These are phyloP conservation scores for Astrocystis sublimbata DNA, from an alignment of 495 filamentous ascomycete genomes.

Conservation along the genomic window DNA sequence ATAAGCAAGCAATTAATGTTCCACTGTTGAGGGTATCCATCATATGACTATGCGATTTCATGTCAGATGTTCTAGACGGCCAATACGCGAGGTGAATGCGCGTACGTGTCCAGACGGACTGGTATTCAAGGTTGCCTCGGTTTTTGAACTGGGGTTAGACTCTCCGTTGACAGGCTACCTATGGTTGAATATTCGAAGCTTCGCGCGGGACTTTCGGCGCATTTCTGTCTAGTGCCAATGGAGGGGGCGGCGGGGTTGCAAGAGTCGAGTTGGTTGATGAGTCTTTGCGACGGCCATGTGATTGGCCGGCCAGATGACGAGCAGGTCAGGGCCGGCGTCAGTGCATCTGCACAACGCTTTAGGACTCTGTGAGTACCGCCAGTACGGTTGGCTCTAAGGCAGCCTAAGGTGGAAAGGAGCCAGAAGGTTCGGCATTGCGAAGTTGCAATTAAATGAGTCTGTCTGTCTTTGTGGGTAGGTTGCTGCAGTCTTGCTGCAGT, in stretches of 20 bases:
- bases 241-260: conserved; percentile 5
- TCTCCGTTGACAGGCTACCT: too few species aligned
- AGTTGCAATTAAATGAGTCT: neutral
- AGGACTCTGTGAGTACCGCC: conserved; percentile 5
- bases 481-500: neutral
- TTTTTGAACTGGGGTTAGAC: neutral
- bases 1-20: too few species aligned
- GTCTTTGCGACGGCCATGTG: conserved; percentile 9
- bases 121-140: neutral
- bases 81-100: neutral
- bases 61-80: neutral
- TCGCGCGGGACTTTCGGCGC: neutral
- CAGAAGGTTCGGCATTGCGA: conserved; percentile 4
- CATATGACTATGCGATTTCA: too few species aligned
- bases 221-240: conserved; percentile 4
- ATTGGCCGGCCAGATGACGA: conserved; percentile 13
- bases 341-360: conserved; percentile 11
- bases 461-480: conserved; percentile 1
- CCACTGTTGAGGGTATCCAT: too few species aligned
- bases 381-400: conserved; percentile 11
- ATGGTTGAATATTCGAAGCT: neutral
- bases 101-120: neutral
- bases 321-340: conserved; percentile 1
- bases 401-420: neutral
- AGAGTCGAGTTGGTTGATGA: neutral